Base-by-base conservation (phyloP, 148 eudicot species). In the Diospyros lotus region DNA sequence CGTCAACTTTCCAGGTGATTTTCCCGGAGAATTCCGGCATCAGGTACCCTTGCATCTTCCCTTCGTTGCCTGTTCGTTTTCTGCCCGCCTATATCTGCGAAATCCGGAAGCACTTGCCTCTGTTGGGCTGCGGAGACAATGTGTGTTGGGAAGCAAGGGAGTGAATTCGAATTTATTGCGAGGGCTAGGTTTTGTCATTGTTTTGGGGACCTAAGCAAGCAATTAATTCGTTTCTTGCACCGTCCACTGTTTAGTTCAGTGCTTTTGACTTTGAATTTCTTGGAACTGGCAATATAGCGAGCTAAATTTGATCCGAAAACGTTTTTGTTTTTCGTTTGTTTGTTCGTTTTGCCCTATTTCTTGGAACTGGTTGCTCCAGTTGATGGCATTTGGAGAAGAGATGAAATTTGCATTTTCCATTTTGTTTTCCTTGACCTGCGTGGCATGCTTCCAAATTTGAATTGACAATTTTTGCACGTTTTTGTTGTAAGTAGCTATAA, bases 51-150 rank as follows among this genome's bases (percentile, higher is more conserved):
- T 12, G 5, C n/a, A 14, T 39, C 59, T 42, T 6, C 15, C 13
- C 53, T 67, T 52, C 10, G 4, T 1, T 14, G 5, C 71, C 58
- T 38, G 8, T 51, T 71, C 53, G 42, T 41, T 71, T 58, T 50
- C 4, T 28, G 43, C 52, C 58, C 44, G 52, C 58, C 14, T 41
- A 50, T 40, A 13, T 45, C 10, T 11, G 17, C 10, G 4, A 40
- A 63, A 39, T 63, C 10, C 45, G 10, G 44, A 42, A 15, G 10
- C 4, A 28, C 10, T 63, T 5, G n/a, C 2, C 52, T 58, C 53
- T 13, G 74, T 71, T 56, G 17, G 65, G 74, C 44, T 60, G 64
- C 43, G 43, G 65, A 58, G 74, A 44, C n/a, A 58, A 44, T 17
- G 42, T 44, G 28, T 28, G 28, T 28, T 4, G 2, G 9, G 18